phyloP scores from a whole-genome alignment of 129 eudicot species.

The Ambrosia artemisiifolia region DNA sequence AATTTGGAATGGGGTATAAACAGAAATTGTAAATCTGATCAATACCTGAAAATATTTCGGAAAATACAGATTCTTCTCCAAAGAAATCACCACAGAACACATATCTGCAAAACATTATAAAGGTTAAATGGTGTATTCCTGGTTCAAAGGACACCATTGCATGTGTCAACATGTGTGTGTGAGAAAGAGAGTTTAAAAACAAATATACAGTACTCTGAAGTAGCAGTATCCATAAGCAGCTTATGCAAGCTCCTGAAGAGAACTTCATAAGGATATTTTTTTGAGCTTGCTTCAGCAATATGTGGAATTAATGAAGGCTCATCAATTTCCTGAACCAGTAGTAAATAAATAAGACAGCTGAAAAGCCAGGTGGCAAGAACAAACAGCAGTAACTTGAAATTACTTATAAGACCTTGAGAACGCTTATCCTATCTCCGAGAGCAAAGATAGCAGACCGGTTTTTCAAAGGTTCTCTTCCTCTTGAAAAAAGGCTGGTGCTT shows the following conservation, averaged over 20 bases:
- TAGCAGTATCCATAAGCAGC: conserved; percentile 97
- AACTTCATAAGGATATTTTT: conserved; percentile 97
- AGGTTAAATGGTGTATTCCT: background rate
- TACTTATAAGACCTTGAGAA: conserved; percentile 62
- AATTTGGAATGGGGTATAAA: background rate
- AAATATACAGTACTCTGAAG: conserved; percentile 73
- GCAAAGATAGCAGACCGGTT: conserved; percentile 98
- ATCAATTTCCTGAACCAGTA: conserved; percentile 71
- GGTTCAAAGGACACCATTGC: background rate
- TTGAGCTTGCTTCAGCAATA: conserved; percentile 97
- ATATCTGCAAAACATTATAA: conserved; percentile 48
- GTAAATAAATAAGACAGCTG: background rate
- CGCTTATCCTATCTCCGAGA: conserved; percentile 84
- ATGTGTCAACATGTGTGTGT: conserved; percentile 4
- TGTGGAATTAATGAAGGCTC: conserved; percentile 97
- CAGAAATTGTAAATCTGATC: background rate
- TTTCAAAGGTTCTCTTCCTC: conserved; percentile 92
- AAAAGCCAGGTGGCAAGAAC: conserved; percentile 17
- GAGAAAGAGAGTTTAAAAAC: conserved; percentile 1
- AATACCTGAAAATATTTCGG: conserved; percentile 95
- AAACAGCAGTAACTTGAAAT: background rate
- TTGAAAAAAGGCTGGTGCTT: conserved; percentile 79
- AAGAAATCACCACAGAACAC: conserved; percentile 94
- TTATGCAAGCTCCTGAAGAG: conserved; percentile 99
- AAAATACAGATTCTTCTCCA: conserved; percentile 83